Evolutionary conservation across 192 early-diverging fungal genomes (phyloP), one percentile per base, ranked within the genome.

Genomic region (Coemansia asiatica): DNA sequence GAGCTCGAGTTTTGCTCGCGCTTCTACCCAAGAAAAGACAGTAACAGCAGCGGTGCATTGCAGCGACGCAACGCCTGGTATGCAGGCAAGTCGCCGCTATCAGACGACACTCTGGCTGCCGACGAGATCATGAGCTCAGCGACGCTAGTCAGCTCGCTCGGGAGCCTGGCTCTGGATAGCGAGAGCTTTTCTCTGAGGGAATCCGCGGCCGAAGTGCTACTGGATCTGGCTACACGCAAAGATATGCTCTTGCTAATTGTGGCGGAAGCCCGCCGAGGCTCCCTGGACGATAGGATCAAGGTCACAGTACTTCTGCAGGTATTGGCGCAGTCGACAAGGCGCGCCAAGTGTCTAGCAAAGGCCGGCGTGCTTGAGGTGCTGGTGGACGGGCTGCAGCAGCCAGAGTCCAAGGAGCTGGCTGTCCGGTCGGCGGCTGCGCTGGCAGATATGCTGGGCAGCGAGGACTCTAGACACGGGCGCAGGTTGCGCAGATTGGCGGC

Each of bases 121-220:
- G 55, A 2, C 9, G 50, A 21, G 19, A 22, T 55, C 26, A n/a
- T 46, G 16, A 61, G n/a, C 40, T 35, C 49, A 12, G 35, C 18
- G 6, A n/a, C 63, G 26, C 29, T 67, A 23, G 40, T 58, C 28
- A 60, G 66, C 10, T 47, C 74, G 8, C 44, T 76, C 21, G 64
- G 44, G 9, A 51, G 60, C 25, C 58, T 77, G 28, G 69, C 75
- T 9, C 57, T 72, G 28, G 25, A 54, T 6, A 49, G 40, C 27
- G 47, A 59, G 10, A 50, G 49, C 13, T 21, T 29, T 2, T 8
- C 57, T 18, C 35, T 64, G 33, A 71, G 77, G 12, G 38, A 46
- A 6, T 64, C 68, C 1, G 68, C 77, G 0, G 47, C 62, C 10
- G 68, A 80, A 23, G 59, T 80, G 36, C 31, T 80, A 44, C 63